Evolutionary conservation across 2,329 filamentous ascomycete species (phyloP).

Genomic region (Exserohilum turcica): DNA sequence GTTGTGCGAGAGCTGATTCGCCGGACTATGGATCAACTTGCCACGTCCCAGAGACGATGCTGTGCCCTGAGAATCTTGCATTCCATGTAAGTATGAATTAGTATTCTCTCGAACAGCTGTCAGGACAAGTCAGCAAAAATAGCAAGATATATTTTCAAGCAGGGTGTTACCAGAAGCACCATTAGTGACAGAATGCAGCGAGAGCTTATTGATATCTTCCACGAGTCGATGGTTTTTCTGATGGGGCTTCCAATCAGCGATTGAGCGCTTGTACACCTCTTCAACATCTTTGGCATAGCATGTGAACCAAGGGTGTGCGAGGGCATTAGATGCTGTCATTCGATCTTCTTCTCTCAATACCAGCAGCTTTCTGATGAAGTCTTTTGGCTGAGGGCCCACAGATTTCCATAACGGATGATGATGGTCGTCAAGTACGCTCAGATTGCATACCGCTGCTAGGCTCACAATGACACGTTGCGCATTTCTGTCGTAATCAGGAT

Average conservation of each 20-base stretch:
- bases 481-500: constrained; percentile 35
- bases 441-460: constrained; percentile 49
- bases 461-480: constrained; percentile 36
- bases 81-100: not conserved
- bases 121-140: too few relatives aligned
- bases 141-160: not conserved
- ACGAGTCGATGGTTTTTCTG: constrained; percentile 32
- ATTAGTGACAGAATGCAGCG: not conserved
- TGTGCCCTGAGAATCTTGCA: too few relatives aligned
- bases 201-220: constrained; percentile 27
- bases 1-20: not conserved
- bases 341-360: constrained; percentile 56
- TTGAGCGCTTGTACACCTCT: constrained; percentile 56
- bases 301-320: constrained; percentile 63
- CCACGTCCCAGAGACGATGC: not conserved
- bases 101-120: not conserved
- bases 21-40: not conserved
- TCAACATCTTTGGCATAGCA: constrained; percentile 55
- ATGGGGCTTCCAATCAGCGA: constrained; percentile 58
- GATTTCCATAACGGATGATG: constrained; percentile 49
- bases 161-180: not conserved
- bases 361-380: constrained; percentile 60
- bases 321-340: constrained; percentile 59
- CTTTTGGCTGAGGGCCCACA: constrained; percentile 53
- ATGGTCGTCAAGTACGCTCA: constrained; percentile 51